Base-by-base conservation (phyloP, 225 moss, liverwort and hornwort genomes). In the Polytrichum formosum region DNA sequence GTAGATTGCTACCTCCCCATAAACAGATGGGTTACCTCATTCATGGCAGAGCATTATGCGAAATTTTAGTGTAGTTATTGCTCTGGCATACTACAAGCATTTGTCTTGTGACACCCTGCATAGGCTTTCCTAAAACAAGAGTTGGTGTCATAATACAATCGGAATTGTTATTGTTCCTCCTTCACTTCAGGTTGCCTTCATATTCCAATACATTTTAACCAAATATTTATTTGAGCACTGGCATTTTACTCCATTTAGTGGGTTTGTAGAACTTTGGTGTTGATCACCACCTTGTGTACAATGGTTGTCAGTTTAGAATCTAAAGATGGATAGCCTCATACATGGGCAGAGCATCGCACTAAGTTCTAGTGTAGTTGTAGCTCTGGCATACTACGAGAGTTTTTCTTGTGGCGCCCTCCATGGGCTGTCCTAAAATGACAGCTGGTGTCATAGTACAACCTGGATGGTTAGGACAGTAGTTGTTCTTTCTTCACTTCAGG, bases 391-490 rank as follows among this genome's bases (percentile, higher is more conserved):
- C n/a, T 56, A 10, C 18, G 13, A 28, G 68, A 56, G 27, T 73
- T 46, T 31, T 73, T 55, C 59, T 21, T 70, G 70, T 61, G 31
- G 70, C 59, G 59, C 70, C 59, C 58, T 70, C 59, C 26, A 58
- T 25, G 25, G 61, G 60, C 70, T 61, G 8, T 71, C 35, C 61
- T 59, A 60, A 10, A 61, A 62, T 33, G 35, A 71, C 5, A 22
- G n/a, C 37, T 71, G 33, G 71, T 63, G 61, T 71, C 61, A 63
- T 71, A 62, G 71, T 71, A 63, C 71, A 62, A 46, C 37, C 13
- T 6, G 71, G 1, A 37, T 55, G 9, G 27, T 70, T 7, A 22
- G 22, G 2, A 8, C 58, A 20, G 6, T 1, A 19, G 20, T 19
- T 60, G 28, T 72, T 21, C 22, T 58, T 58, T 4, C 58, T 21